Evolutionary conservation across 73 alveolate species (phyloP), one percentile per base, ranked within the genome.

Genomic region (Paramecium bursaria): DNA sequence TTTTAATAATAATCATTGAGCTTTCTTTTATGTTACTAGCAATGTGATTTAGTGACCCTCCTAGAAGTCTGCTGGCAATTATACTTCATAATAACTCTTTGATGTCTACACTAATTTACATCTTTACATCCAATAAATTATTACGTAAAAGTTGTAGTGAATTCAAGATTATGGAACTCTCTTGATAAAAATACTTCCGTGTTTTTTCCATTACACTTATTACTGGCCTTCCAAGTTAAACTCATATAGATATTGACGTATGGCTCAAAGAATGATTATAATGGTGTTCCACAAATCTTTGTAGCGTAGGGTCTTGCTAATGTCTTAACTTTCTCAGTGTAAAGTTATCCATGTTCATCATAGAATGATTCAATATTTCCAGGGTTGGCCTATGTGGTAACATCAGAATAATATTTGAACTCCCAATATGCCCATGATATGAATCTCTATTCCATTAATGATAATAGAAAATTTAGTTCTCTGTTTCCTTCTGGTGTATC

Each of bases 381-480:
- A 39, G 89, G 89, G 44, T 73, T 73, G 30, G 96, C 96, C 9
- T 90, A 75, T 14, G 96, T 91, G 4, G 96, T 91, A 44, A 88
- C 85, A 61, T 91, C 96, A 46, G 94, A 94, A 75, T 74, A 91
- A 23, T 91, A 91, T 50, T 91, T 91, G 57, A 86, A 91, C 73
- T 91, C 88, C 96, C 96, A 91, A 85, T 91, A 91, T 48, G 91
- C 93, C 96, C 96, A 91, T 23, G 92, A 80, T 35, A 87, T 82
- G 46, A 88, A 75, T 74, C 82, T 87, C 0, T 73, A 73, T 74
- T 88, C 94, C 48, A 87, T 74, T 42, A 74, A 50, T 54, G 74
- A 86, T 19, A 91, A 75, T 31, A 91, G 76, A 29, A 79, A 73
- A 27, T 88, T 75, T 49, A 91, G 74, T 91, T 91, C 96, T 75